Conservation (phyloP, 768 basidiomycete genomes). For the Rhodotorula diobovata region DNA sequence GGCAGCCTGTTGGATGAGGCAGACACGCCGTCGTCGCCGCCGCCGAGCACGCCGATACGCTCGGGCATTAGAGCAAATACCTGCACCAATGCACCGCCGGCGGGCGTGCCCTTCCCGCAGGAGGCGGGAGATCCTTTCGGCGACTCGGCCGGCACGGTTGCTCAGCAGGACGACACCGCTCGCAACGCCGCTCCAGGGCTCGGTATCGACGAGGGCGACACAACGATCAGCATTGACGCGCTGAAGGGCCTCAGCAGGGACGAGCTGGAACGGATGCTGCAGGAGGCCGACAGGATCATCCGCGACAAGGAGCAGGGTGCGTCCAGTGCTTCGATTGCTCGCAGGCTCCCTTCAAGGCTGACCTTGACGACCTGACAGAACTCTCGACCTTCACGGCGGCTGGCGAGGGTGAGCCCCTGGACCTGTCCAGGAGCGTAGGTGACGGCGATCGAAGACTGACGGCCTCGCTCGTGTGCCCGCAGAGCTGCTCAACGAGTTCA, state of each 20-base stretch:
- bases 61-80: background rate
- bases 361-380: slow-evolving; percentile 4
- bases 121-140: background rate
- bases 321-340: background rate
- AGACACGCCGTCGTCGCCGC: background rate
- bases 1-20: background rate
- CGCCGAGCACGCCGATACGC: background rate
- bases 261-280: slow-evolving; percentile 39
- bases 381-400: slow-evolving; percentile 15
- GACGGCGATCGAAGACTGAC: no score
- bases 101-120: background rate
- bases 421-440: no score
- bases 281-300: slow-evolving; percentile 39
- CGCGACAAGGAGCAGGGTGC: slow-evolving; percentile 36
- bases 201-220: background rate
- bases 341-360: no score
- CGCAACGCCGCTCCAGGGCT: background rate
- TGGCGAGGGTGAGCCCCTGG: slow-evolving; percentile 16
- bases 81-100: no score
- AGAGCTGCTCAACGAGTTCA: slow-evolving; percentile 11
- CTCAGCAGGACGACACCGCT: background rate
- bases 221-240: background rate
- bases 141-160: no score
- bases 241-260: slow-evolving; percentile 31
- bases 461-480: background rate